Conservation (phyloP, 2,329 filamentous ascomycete genomes). For the Aspergillus costaricaensis region DNA sequence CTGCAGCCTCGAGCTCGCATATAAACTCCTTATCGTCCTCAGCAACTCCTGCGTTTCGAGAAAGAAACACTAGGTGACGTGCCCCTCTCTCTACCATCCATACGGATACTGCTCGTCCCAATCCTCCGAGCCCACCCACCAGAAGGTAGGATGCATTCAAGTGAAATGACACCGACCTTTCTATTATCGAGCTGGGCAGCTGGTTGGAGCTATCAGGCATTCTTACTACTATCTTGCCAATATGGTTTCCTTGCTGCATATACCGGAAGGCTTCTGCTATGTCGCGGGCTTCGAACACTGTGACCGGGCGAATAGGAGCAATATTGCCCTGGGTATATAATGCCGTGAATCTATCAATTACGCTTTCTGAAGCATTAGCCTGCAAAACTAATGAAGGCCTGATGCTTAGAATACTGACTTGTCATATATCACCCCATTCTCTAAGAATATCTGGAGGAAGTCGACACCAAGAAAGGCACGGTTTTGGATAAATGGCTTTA, state of each 20-base stretch:
- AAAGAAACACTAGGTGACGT: slow-evolving; percentile 17
- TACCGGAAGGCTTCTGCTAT: slow-evolving; percentile 45
- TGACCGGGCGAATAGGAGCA: slow-evolving; percentile 24
- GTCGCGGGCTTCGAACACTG: slow-evolving; percentile 24
- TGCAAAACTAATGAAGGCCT: neutral
- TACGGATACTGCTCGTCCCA: slow-evolving; percentile 15
- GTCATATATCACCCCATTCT: slow-evolving; percentile 5
- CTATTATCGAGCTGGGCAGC: neutral
- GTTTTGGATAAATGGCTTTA: slow-evolving; percentile 27
- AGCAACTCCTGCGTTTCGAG: slow-evolving; percentile 13
- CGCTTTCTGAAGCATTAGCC: neutral
- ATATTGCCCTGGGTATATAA: slow-evolving; percentile 6
- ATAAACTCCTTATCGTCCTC: slow-evolving; percentile 8
- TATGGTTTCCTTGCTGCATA: slow-evolving; percentile 48
- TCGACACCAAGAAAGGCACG: slow-evolving; percentile 26
- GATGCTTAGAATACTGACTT: neutral
- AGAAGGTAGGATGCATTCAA: slow-evolving; percentile 16
- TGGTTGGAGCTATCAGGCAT: slow-evolving; percentile 13
- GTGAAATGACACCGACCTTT: neutral
- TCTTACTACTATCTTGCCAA: slow-evolving; percentile 47
- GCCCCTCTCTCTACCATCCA: slow-evolving; percentile 24
- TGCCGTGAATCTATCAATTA: neutral
- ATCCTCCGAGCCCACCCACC: slow-evolving; percentile 20
- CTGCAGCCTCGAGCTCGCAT: slow-evolving; percentile 5
- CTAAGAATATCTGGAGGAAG: slow-evolving; percentile 5